phyloP scores from a whole-genome alignment of 805 yeast species.

The Helenozyma rhizophorensis region DNA sequence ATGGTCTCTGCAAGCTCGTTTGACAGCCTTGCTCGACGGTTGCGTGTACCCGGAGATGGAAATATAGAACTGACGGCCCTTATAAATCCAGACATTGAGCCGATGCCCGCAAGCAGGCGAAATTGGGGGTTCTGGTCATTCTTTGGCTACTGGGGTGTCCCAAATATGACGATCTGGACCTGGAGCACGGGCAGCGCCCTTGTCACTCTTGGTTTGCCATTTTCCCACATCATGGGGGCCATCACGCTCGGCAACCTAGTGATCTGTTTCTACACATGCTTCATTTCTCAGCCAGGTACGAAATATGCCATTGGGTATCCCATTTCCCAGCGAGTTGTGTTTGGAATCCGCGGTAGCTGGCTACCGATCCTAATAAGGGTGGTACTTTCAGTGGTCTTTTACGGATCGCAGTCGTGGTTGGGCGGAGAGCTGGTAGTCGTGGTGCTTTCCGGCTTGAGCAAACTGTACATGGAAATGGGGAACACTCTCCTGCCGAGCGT shows the following conservation, averaged over 20 bases:
- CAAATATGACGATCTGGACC: constrained; percentile 4
- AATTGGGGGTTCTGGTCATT: constrained; percentile 34
- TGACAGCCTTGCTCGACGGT: too few relatives aligned
- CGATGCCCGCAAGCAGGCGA: constrained; percentile 41
- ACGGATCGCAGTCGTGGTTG: constrained; percentile 10
- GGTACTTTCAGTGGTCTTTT: constrained; percentile 8
- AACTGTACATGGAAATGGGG: constrained; percentile 5
- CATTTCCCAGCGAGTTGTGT: neutral
- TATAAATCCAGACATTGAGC: constrained; percentile 39
- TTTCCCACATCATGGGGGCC: constrained; percentile 10
- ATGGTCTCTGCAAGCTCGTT: too few relatives aligned
- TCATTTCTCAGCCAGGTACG: constrained; percentile 3
- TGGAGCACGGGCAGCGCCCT: constrained; percentile 2
- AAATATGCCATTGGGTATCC: constrained; percentile 2
- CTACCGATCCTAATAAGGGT: constrained; percentile 6
- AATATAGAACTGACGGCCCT: constrained; percentile 4
- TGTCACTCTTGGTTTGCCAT: constrained; percentile 1
- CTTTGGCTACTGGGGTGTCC: constrained; percentile 4
- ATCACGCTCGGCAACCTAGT: constrained; percentile 7
- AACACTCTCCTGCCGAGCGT: neutral
- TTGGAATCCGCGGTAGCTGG: constrained; percentile 1
- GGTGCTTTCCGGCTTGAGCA: constrained; percentile 5
- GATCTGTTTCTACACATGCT: constrained; percentile 8
- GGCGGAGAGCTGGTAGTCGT: constrained; percentile 7
- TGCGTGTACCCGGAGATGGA: too few relatives aligned